Evolutionary conservation across 495 filamentous ascomycete genomes (phyloP).

Genomic region (Talaromyces borbonicus): DNA sequence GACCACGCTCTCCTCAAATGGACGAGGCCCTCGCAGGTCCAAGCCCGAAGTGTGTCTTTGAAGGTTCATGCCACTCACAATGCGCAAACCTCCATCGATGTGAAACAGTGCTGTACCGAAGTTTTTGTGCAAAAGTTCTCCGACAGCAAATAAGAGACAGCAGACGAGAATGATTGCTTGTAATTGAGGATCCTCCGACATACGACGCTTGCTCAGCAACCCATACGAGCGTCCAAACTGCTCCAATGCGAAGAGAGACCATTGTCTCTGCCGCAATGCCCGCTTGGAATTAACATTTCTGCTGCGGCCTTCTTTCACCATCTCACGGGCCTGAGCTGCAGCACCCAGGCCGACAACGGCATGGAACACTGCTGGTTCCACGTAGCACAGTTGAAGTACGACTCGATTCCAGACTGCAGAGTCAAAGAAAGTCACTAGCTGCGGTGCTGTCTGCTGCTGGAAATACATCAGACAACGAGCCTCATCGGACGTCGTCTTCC

Average conservation of each 20-base stretch:
- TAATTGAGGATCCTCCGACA: constrained; percentile 14
- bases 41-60: too few species aligned
- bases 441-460: constrained; percentile 11
- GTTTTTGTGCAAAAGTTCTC: constrained; percentile 11
- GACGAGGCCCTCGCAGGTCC: too few species aligned
- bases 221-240: constrained; percentile 12
- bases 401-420: constrained; percentile 15
- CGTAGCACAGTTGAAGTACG: constrained; percentile 12
- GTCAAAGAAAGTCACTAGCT: constrained; percentile 12
- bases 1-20: too few species aligned
- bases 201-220: constrained; percentile 8
- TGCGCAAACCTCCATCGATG: constrained; percentile 13
- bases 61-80: too few species aligned
- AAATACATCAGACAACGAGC: constrained; percentile 18
- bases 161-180: constrained; percentile 12
- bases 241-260: constrained; percentile 15
- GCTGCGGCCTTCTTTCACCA: constrained; percentile 13
- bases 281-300: constrained; percentile 11
- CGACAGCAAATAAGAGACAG: constrained; percentile 15
- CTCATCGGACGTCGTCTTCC: constrained; percentile 18
- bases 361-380: constrained; percentile 19
- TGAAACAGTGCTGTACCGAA: constrained; percentile 14
- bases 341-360: constrained; percentile 16
- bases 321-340: too few species aligned
- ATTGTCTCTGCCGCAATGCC: constrained; percentile 12